Evolutionary conservation across 495 filamentous ascomycete species (phyloP).

Genomic region (Entonaema liquescens): DNA sequence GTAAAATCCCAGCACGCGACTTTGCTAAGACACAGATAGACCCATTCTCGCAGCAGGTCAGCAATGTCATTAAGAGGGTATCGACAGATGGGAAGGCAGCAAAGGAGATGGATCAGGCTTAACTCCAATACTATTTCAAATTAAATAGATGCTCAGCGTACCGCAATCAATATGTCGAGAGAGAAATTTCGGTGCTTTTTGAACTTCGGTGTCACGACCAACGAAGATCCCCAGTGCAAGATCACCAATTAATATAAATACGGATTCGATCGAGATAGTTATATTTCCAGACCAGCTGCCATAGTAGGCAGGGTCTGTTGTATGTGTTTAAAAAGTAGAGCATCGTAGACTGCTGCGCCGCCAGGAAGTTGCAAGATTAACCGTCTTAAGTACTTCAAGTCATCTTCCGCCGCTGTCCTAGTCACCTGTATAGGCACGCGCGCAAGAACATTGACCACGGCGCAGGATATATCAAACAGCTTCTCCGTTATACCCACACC

Average conservation of each 20-base stretch:
- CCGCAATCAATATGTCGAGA: neutral
- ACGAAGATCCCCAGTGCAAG: neutral
- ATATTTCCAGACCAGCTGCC: conserved; percentile 18
- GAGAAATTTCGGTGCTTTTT: neutral
- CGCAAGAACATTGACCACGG: conserved; percentile 63
- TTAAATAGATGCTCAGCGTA: neutral
- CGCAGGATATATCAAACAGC: conserved; percentile 65
- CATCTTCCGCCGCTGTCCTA: conserved; percentile 29
- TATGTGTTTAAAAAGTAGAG: conserved; percentile 38
- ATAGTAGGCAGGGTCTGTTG: conserved; percentile 39
- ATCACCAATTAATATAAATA: neutral
- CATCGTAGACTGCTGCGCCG: conserved; percentile 39
- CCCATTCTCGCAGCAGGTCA: conserved; percentile 29
- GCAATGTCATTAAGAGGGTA: neutral
- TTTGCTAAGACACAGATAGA: conserved; percentile 47
- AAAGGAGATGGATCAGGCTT: conserved; percentile 11
- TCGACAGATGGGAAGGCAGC: conserved; percentile 15
- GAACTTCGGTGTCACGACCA: neutral
- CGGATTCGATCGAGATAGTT: neutral
- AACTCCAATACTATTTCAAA: neutral
- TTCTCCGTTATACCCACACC: conserved; percentile 69
- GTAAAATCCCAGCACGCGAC: conserved; percentile 50
- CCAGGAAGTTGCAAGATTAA: conserved; percentile 38
- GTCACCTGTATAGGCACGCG: conserved; percentile 35
- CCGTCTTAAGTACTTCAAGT: conserved; percentile 36